Evolutionary conservation across 352 stramenopile species (phyloP).

Genomic region (Globisporangium polare): DNA sequence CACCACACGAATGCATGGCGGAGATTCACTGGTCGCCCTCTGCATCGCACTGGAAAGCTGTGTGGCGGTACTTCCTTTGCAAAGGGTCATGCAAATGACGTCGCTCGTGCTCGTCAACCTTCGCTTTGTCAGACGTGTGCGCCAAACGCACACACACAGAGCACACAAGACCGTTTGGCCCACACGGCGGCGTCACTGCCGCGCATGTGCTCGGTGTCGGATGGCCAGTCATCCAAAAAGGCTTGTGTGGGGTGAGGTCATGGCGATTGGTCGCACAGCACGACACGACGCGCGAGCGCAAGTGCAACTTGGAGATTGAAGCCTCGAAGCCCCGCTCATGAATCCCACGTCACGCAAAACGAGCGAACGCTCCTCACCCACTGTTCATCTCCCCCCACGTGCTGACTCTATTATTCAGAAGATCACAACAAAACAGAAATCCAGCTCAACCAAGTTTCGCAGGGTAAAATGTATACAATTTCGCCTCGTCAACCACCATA

Average conservation of each 20-base stretch:
- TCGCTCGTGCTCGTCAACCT: no score
- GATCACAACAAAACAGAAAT: not conserved
- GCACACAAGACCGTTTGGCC: not conserved
- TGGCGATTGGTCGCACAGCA: not conserved
- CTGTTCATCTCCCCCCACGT: not conserved
- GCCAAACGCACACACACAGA: not conserved
- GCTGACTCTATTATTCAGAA: conserved; percentile 6
- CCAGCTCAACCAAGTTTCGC: not conserved
- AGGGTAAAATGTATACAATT: not conserved
- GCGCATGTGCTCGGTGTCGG: not conserved
- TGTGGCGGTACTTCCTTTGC: no score
- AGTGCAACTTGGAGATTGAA: not conserved
- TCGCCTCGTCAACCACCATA: not conserved
- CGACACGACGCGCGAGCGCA: not conserved
- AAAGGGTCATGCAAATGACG: no score
- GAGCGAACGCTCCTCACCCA: not conserved
- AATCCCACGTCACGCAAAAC: not conserved
- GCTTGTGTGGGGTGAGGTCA: not conserved
- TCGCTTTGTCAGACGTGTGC: not conserved
- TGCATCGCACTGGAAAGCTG: no score
- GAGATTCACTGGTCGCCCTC: no score
- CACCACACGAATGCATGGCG: no score
- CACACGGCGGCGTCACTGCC: no score
- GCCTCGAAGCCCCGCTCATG: not conserved
- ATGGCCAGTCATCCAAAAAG: not conserved